phyloP scores from a whole-genome alignment of 257 asterid genomes.

The Salvia hispanica region DNA sequence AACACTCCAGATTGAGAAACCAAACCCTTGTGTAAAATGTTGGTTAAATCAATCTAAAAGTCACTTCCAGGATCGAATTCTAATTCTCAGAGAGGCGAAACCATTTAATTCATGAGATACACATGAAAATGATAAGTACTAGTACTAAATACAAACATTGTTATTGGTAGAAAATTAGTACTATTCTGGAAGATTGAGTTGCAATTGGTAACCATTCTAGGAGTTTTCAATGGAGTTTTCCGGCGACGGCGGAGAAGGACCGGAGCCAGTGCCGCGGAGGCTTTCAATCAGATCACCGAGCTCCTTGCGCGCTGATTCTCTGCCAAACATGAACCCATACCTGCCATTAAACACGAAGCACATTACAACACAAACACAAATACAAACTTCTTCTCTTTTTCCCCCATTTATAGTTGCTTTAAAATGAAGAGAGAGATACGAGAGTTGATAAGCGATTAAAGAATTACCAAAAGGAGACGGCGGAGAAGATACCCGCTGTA shows the following conservation, averaged over 20 bases:
- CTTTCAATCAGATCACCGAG: constrained; percentile 66
- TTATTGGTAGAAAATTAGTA: background rate
- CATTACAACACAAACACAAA: background rate
- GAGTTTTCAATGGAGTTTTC: constrained; percentile 44
- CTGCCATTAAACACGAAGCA: constrained; percentile 36
- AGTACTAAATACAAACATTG: background rate
- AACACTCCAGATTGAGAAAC: background rate
- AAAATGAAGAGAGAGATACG: background rate
- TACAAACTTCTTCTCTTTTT: background rate
- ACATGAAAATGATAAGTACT: background rate
- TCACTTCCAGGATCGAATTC: background rate
- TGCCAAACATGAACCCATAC: constrained; percentile 94
- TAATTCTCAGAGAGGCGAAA: background rate
- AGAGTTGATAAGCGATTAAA: background rate
- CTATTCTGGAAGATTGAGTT: background rate
- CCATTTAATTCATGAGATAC: background rate
- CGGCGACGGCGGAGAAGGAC: constrained; percentile 36
- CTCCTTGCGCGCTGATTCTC: constrained; percentile 87
- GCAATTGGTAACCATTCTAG: constrained; percentile 31
- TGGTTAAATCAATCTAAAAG: background rate
- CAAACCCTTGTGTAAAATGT: background rate
- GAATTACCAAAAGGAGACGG: constrained; percentile 73
- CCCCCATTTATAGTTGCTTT: background rate
- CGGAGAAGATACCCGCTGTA: constrained; percentile 83
- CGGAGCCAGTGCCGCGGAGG: constrained; percentile 64